Conservation (phyloP, 2,329 filamentous ascomycete species). For the Aspergillus jensenii region DNA sequence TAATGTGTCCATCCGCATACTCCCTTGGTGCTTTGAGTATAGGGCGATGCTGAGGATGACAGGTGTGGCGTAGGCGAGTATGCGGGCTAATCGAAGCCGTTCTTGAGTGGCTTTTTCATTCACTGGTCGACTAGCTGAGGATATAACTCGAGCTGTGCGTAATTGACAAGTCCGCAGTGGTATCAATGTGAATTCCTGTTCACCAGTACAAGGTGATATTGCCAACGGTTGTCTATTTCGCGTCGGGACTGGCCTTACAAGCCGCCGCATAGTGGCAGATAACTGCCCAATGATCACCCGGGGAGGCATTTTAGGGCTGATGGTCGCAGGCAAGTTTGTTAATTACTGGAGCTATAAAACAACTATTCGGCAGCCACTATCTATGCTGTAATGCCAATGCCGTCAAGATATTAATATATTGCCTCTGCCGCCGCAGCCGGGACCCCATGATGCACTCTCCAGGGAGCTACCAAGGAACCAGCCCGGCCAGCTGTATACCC, state of each 20-base stretch:
- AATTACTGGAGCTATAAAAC: background rate
- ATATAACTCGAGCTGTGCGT: background rate
- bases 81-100: background rate
- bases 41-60: background rate
- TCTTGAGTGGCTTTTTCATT: background rate
- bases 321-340: no score
- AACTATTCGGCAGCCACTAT: no score
- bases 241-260: background rate
- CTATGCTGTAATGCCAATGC: background rate
- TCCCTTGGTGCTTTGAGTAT: background rate
- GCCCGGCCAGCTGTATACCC: no score
- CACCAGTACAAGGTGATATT: background rate
- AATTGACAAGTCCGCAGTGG: background rate
- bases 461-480: background rate
- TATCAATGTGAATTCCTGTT: background rate
- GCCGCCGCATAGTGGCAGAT: background rate
- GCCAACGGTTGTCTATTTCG: background rate
- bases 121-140: background rate
- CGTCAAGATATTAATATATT: background rate
- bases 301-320: background rate
- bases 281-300: background rate
- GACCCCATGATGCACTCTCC: background rate
- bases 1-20: background rate
- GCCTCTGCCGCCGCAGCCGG: background rate
- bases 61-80: background rate